Conservation (phyloP, 805 yeast genomes). For the Cyberlindnera nakhonratchasimensis region DNA sequence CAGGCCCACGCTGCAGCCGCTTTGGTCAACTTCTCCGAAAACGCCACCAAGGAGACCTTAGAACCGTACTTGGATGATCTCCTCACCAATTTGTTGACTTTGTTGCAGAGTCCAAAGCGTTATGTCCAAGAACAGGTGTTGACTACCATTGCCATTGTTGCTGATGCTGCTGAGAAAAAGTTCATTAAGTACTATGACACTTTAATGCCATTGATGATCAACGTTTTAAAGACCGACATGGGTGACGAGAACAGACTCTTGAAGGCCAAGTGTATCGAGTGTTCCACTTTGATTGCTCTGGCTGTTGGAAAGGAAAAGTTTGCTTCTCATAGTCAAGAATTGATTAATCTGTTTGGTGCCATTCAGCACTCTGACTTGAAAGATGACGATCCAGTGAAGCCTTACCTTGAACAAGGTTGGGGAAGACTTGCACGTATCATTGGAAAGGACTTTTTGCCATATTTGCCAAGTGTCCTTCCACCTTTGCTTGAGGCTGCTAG, state of each 20-base stretch:
- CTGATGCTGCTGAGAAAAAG: slow-evolving; percentile 89
- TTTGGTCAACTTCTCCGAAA: slow-evolving; percentile 89
- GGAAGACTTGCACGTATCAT: slow-evolving; percentile 84
- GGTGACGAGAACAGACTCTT: slow-evolving; percentile 75
- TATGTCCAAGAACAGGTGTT: slow-evolving; percentile 97
- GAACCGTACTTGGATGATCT: slow-evolving; percentile 91
- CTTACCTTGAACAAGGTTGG: slow-evolving; percentile 94
- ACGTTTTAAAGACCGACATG: slow-evolving; percentile 74
- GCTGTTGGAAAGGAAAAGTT: slow-evolving; percentile 95
- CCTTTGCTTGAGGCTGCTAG: slow-evolving; percentile 84
- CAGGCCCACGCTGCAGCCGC: slow-evolving; percentile 99
- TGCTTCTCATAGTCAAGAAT: slow-evolving; percentile 65
- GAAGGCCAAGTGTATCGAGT: slow-evolving; percentile 92
- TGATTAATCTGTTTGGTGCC: slow-evolving; percentile 65
- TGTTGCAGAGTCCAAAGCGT: slow-evolving; percentile 80
- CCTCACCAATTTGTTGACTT: slow-evolving; percentile 65
- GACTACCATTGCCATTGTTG: slow-evolving; percentile 94
- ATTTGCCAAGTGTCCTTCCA: slow-evolving; percentile 80
- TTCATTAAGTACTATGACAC: slow-evolving; percentile 92
- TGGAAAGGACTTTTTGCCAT: slow-evolving; percentile 83
- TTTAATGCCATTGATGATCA: slow-evolving; percentile 81
- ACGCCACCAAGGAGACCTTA: slow-evolving; percentile 78
- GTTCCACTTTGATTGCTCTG: slow-evolving; percentile 87
- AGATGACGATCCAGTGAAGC: slow-evolving; percentile 82
- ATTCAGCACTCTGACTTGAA: slow-evolving; percentile 60